Percentiles rank a stretch among this genome's conserved stretches.
These are phyloP conservation scores for Cryptococcus floricola DNA, from an alignment of 1,284 basidiomycete genomes.

Conservation along the genomic window DNA sequence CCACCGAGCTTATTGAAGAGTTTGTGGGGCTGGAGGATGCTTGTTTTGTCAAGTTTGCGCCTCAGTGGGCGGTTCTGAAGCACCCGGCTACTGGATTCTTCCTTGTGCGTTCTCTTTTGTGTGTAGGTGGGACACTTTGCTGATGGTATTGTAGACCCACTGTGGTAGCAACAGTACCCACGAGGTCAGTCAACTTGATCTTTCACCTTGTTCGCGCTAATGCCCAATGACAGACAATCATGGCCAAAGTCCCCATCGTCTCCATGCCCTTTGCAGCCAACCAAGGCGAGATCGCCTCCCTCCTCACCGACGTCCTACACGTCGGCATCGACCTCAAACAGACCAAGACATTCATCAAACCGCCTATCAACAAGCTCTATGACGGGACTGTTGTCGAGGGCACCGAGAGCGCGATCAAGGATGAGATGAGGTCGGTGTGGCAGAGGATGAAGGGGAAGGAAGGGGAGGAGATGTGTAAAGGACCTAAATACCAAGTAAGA, in stretches of 20 bases:
- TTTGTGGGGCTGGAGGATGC: constrained; percentile 10
- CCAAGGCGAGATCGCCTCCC: constrained; percentile 18
- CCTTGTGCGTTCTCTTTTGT: too few relatives aligned
- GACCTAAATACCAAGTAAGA: too few relatives aligned
- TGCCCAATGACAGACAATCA: constrained; percentile 8
- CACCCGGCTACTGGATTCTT: too few relatives aligned
- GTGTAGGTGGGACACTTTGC: too few relatives aligned
- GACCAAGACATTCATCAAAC: not conserved
- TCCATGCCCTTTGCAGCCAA: constrained; percentile 25
- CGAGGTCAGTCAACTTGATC: constrained; percentile 7
- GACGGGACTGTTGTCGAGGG: constrained; percentile 23
- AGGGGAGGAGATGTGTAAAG: constrained; percentile 15
- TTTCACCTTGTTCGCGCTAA: too few relatives aligned
- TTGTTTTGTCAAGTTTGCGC: constrained; percentile 20
- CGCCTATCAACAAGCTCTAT: constrained; percentile 15
- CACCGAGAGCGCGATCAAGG: constrained; percentile 27
- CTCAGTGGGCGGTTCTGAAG: constrained; percentile 22
- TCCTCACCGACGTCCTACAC: constrained; percentile 8
- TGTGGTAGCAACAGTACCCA: constrained; percentile 22
- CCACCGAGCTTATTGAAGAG: constrained; percentile 10
- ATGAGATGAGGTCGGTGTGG: constrained; percentile 19
- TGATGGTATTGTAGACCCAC: constrained; percentile 11
- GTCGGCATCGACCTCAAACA: constrained; percentile 14
- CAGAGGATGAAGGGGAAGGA: constrained; percentile 10
- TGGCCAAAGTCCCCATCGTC: constrained; percentile 16